phyloP scores from a whole-genome alignment of 805 yeast species.

The Sugiyamaella qingdaonensis region DNA sequence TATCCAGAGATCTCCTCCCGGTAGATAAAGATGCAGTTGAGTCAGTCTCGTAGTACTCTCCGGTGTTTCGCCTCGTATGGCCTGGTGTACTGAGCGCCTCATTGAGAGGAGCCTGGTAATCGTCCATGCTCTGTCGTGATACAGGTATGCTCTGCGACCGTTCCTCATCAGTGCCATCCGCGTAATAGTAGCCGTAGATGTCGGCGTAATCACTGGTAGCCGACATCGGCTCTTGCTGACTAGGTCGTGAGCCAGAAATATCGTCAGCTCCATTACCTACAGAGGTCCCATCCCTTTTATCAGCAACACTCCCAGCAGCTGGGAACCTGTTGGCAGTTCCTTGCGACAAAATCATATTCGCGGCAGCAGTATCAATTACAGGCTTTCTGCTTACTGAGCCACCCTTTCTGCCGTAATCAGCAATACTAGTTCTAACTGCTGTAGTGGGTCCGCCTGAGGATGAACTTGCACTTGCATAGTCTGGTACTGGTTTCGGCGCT shows the following conservation, averaged over 20 bases:
- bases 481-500: background rate
- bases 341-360: background rate
- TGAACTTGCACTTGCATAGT: background rate
- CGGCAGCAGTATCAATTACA: background rate
- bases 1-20: slow-evolving; percentile 25
- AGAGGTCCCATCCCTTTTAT: too few relatives aligned
- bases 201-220: slow-evolving; percentile 11
- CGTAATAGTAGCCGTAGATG: slow-evolving; percentile 19
- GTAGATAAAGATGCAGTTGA: slow-evolving; percentile 30
- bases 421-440: background rate
- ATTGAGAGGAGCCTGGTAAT: background rate
- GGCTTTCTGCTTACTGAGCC: background rate
- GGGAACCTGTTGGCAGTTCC: background rate
- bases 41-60: slow-evolving; percentile 19
- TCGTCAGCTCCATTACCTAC: background rate
- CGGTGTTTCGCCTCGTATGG: slow-evolving; percentile 1
- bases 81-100: background rate
- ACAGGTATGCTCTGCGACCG: background rate
- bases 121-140: background rate
- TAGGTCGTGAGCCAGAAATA: background rate
- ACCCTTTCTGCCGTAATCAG: background rate
- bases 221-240: background rate
- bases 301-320: too few relatives aligned
- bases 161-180: slow-evolving; percentile 13
- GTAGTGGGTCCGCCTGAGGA: background rate